Evolutionary conservation across 75 land plant genomes (phyloP), one percentile per base, ranked within the genome.

Genomic region (Ceratopteris richardii): DNA sequence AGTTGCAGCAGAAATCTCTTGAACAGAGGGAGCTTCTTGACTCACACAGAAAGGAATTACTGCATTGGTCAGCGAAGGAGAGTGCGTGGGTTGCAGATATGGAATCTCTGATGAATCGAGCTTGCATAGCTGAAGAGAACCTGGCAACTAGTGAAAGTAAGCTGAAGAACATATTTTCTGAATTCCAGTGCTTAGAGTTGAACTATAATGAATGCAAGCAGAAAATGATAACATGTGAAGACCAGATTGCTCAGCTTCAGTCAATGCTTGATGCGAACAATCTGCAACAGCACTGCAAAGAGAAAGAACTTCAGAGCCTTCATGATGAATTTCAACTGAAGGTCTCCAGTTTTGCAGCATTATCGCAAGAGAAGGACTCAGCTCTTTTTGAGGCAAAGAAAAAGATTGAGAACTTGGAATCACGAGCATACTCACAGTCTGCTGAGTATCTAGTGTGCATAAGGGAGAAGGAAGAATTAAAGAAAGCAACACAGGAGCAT

Each of bases 121-220:
- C 63, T n/a, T 17, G 56, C 41, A 47, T 2, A 0, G 22, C 46
- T 50, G 61, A 57, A 31, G 31, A 53, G 29, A 47, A 57, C 41
- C 23, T 31, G 14, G 26, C 19, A 24, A n/a, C 31, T 11, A 53
- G 31, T 21, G 61, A 63, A 6, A 20, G 25, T 19, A 31, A 46
- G 24, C 21, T 56, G 31, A 43, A 31, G 43, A 65, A 54, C 13
- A 27, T 33, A 0, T 44, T 12, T 5, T 44, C 47, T 58, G 67
- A 42, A 6, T 42, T 64, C 26, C 56, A 70, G 41, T 63, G 54
- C 24, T 26, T 70, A n/a, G 50, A 48, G 21, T 25, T 51, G 28
- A 61, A 46, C 0, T 68, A 52, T 62, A 23, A 16, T 3, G 12
- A 28, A 14, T 28, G 25, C 18, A 63, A 68, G 58, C 56, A 68